Evolutionary conservation across 805 yeast species (phyloP), one percentile per base, ranked within the genome.

Genomic region (Wickerhamiella alocasiicola): DNA sequence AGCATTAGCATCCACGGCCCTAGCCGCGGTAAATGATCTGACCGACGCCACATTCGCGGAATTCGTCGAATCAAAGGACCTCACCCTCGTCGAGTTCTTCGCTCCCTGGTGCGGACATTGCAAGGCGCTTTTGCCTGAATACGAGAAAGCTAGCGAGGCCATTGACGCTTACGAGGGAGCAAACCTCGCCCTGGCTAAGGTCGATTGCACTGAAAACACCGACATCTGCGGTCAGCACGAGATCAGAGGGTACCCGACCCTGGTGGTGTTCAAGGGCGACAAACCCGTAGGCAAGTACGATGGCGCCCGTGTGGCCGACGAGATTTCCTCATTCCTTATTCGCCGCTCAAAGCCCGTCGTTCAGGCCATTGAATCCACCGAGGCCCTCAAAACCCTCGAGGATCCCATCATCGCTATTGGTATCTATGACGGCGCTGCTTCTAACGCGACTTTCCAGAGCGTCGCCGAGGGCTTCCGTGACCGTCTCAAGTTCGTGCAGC

Each of bases 61-160:
- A 12, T 83, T 81, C 61, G 62, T 88, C 48, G 62, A 65, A 36
- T 74, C 70, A 42, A 80, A 87, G 65, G 81, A 84, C 26, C 68
- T 87, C 50, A 93, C 83, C 17, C 45, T 85, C 15, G 85, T 84
- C 17, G 85, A 85, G 63, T 87, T 87, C 60, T 87, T 80, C 59
- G 96, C 97, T 4, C 95, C 96, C 28, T 87, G 97, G 97, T 88
- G 98, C 65, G 95, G 96, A 4, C 84, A 88, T 60, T 88, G 98
- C 61, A 56, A 57, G 54, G 55, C 52, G 26, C 55, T 60, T 15
- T 63, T 57, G 17, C 61, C 60, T 31, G 64, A 61, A 46, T 51
- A 50, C 46, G 63, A 57, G 46, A 53, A 50, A 42, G 59, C 57
- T 18, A 49, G 53, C 20, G 44, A 28, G 38, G 44, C 49, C 15